These are phyloP conservation scores for Aureobasidium sp. DNA, from an alignment of 2,329 filamentous ascomycete genomes.

Conservation along the genomic window DNA sequence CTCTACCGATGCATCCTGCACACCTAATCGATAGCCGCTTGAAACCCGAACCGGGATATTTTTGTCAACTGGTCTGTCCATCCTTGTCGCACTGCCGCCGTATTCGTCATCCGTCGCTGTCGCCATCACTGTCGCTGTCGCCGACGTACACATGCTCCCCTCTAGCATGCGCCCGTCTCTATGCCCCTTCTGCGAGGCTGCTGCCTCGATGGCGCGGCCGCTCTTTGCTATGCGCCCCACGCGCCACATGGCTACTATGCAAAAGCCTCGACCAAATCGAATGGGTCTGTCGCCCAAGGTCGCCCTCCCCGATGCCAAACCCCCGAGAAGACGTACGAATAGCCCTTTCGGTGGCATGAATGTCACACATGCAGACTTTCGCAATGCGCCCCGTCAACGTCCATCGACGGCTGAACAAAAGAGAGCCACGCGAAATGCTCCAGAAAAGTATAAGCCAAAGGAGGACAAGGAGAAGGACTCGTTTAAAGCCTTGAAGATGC, in stretches of 20 bases:
- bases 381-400: conserved; percentile 32
- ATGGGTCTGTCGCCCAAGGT: conserved; percentile 46
- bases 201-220: conserved; percentile 18
- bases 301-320: conserved; percentile 29
- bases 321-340: conserved; percentile 36
- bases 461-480: conserved; percentile 45
- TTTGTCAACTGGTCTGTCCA: not conserved
- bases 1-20: too few relatives aligned
- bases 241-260: conserved; percentile 35
- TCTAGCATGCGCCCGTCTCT: not conserved
- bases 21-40: not conserved
- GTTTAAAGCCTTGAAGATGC: conserved; percentile 91
- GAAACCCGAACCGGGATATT: conserved; percentile 1
- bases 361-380: conserved; percentile 41
- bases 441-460: conserved; percentile 30
- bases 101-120: not conserved
- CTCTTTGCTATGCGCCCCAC: conserved; percentile 17
- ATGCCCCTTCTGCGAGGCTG: conserved; percentile 40
- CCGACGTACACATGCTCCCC: not conserved
- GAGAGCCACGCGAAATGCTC: conserved; percentile 45
- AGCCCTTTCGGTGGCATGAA: conserved; percentile 57
- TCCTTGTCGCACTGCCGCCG: not conserved
- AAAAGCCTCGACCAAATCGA: conserved; percentile 41
- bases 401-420: conserved; percentile 38
- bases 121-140: not conserved